A percentile compares a stretch with the other conserved stretches of the same genome.
These are phyloP conservation scores for Rubia yunnanensis DNA, from an alignment of 257 asterid genomes.

Conservation along the genomic window DNA sequence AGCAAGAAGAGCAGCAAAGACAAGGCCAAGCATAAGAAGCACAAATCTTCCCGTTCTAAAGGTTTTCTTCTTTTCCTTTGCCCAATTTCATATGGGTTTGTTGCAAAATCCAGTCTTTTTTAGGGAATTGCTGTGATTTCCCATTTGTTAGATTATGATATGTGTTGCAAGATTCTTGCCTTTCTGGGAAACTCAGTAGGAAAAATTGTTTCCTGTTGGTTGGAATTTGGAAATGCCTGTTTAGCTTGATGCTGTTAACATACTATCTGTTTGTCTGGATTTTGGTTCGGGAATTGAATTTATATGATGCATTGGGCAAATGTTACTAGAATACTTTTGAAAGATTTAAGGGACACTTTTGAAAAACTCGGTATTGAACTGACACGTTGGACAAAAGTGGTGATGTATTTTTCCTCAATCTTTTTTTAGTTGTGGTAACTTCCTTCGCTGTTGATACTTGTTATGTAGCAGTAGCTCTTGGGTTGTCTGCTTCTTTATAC, in stretches of 20 bases:
- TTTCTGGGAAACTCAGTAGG: not conserved
- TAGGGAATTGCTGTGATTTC: too few relatives aligned
- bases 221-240: too few relatives aligned
- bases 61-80: not conserved
- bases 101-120: not conserved
- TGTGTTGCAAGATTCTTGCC: not conserved
- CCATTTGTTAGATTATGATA: too few relatives aligned
- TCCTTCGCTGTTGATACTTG: not conserved
- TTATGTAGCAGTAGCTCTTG: too few relatives aligned
- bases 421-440: too few relatives aligned
- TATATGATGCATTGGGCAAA: not conserved
- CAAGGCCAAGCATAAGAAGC: slow-evolving; percentile 9
- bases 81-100: not conserved
- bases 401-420: too few relatives aligned
- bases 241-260: not conserved
- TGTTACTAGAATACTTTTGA: too few relatives aligned
- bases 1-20: not conserved
- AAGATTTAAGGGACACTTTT: too few relatives aligned
- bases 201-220: not conserved
- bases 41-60: slow-evolving; percentile 16
- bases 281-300: not conserved
- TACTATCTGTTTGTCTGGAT: not conserved
- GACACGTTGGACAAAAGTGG: too few relatives aligned
- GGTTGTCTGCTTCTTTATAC: not conserved
- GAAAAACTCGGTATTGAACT: too few relatives aligned